phyloP scores from a whole-genome alignment of 805 yeast species.

The Nakazawaea populi region DNA sequence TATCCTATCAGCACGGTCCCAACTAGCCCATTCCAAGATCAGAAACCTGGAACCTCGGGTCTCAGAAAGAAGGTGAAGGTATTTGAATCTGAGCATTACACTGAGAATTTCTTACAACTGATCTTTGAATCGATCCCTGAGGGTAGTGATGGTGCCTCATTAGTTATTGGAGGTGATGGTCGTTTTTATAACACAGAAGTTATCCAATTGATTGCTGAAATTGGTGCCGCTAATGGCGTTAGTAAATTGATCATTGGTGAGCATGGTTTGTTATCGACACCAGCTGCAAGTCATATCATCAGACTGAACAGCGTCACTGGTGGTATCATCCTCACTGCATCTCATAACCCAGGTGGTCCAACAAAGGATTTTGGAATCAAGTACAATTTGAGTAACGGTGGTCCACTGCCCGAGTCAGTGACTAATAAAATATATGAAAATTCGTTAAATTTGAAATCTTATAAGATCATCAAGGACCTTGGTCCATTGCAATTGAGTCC shows the following conservation, averaged over 20 bases:
- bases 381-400: conserved; percentile 92
- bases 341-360: conserved; percentile 98
- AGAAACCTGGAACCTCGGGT: conserved; percentile 98
- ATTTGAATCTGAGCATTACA: conserved; percentile 71
- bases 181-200: conserved; percentile 83
- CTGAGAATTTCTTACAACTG: conserved; percentile 92
- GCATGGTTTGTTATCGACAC: conserved; percentile 85
- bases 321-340: conserved; percentile 93
- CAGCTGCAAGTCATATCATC: conserved; percentile 93
- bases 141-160: conserved; percentile 64
- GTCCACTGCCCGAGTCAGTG: conserved; percentile 96
- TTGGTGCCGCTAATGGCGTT: conserved; percentile 91
- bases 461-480: conserved; percentile 53
- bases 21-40: conserved; percentile 80
- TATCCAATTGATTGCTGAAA: conserved; percentile 72
- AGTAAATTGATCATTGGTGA: conserved; percentile 81
- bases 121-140: conserved; percentile 85
- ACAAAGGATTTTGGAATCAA: conserved; percentile 89
- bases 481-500: conserved; percentile 49
- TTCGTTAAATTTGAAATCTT: conserved; percentile 51
- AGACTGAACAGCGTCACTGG: conserved; percentile 72
- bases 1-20: conserved; percentile 29
- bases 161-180: conserved; percentile 97
- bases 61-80: conserved; percentile 85
- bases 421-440: conserved; percentile 80